Base-by-base conservation (phyloP, 768 basidiomycete species). In the Auricularia auricula-judae region DNA sequence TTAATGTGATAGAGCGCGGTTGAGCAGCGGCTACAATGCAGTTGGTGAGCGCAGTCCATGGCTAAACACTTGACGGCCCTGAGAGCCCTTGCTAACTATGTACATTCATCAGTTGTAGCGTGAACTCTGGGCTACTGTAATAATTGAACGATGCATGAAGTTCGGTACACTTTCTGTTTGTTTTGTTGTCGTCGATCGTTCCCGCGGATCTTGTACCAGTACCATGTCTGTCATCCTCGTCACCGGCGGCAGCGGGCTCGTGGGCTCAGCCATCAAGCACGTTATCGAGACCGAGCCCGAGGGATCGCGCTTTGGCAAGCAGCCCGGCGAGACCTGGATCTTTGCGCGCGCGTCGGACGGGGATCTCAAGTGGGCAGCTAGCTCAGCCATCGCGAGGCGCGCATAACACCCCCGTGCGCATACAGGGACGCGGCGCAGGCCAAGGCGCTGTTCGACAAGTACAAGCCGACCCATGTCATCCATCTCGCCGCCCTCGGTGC, bases 391-490 rank as follows among this genome's bases (percentile, higher is more conserved):
- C 56, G 12, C 53, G 7, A 39, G 36, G 36, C 29, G 18, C 23
- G 64, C n/a, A 35, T 0, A 42, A 29, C 29, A 29, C 29, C 29
- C 21, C 29, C 56, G 33, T n/a, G 14, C 56, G 4, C 11, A 33
- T 53, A 44, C 54, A 69, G 94, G 70, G 85, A 93, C 73, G 76
- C 82, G 2, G 81, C 77, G 66, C 84, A 87, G 73, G 87, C 93
- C 47, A 77, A 79, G 70, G 80, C 80, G 71, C 74, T 95, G 71
- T 97, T 89, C 68, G 88, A 91, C 70, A 94, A 93, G 76, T 86
- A 97, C 77, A 88, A 91, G 71, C 94, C 96, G 0, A 96, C 92
- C 0, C 89, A 95, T 82, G 93, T 98, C 70, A 97, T 98, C 71
- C 96, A 98, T 77, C 85, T 97, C 58, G 95, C 94, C 42, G 94